Base-by-base conservation (phyloP, 2,329 filamentous ascomycete species). In the Magnaporthales sp. region DNA sequence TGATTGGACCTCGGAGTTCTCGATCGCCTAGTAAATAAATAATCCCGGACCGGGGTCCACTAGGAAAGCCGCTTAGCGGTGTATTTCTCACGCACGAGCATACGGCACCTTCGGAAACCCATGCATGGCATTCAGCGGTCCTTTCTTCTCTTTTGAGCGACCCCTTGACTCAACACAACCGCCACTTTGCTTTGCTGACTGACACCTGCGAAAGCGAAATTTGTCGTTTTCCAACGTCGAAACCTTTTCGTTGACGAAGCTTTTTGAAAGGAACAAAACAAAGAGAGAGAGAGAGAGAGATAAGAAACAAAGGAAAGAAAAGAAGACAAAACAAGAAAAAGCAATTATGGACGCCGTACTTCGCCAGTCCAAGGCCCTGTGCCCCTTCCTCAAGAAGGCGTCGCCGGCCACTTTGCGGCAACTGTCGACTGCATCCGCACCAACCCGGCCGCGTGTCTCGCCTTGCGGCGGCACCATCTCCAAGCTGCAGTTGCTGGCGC, bases 361-460 rank as follows among this genome's bases (percentile, higher is more conserved):
- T 74, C 92, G 92, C 79, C 93, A 98, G 80, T 97, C 93, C 77
- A 93, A 93, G 85, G 88, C 91, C 77, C 91, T 99, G 89, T 99
- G 95, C 81, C 95, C 95, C 67, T 99, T 99, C 81, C 84, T 99
- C 79, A 94, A 93, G 84, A 92, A 93, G 81, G 94, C 95, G 46
- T 94, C 93, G 51, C 92, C 94, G 72, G 90, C 93, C 72, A 93
- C 93, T 67, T 88, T 99, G 70, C 93, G 95, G 72, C 91, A 93
- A 68, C 86, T 99, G 75, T 96, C 91, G 63, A 92, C 90, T 68
- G 88, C 82, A 81, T 79, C 88, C 80, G 75, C 86, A 80, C 67
- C 64, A 4, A 31, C 54, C 65, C 22, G 61, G 72, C 86, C 87
- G 77, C 84, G 74, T 66, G 70, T 73, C 46, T 91, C 90, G 66